A percentile compares a stretch with the other conserved stretches of the same genome.
Evolutionary conservation across 495 filamentous ascomycete genomes (phyloP).

Genomic region (Penicillium atrosanguineum): DNA sequence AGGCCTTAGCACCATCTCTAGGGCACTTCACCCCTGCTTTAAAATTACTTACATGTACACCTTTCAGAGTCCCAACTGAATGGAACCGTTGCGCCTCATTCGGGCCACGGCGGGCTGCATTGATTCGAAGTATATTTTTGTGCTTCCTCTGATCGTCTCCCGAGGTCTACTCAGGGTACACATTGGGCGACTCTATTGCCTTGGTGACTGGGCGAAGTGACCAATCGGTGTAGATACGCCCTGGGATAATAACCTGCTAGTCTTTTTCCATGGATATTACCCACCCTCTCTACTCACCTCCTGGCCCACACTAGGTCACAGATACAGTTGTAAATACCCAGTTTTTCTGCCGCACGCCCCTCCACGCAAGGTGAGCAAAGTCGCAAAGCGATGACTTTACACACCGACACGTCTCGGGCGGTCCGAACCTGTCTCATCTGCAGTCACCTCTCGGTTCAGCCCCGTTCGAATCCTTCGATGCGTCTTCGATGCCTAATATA

Average conservation of each 20-base stretch:
- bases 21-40: background rate
- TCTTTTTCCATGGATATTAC: background rate
- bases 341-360: background rate
- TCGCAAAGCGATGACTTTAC: background rate
- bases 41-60: background rate
- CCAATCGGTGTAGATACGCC: background rate
- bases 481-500: conserved; percentile 35
- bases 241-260: background rate
- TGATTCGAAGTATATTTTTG: background rate
- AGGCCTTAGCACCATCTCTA: background rate
- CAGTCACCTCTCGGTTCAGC: conserved; percentile 21
- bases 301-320: background rate
- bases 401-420: conserved; percentile 8
- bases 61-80: conserved; percentile 14
- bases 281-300: background rate
- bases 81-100: conserved; percentile 31
- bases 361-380: background rate
- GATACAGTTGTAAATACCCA: background rate
- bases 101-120: conserved; percentile 1
- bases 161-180: background rate
- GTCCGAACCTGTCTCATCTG: conserved; percentile 11
- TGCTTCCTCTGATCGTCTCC: background rate
- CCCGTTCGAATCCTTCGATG: conserved; percentile 32
- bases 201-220: background rate
- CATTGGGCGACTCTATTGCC: background rate